Base-by-base conservation (phyloP, 78 protist species). In the Chrysochromulina parva region DNA sequence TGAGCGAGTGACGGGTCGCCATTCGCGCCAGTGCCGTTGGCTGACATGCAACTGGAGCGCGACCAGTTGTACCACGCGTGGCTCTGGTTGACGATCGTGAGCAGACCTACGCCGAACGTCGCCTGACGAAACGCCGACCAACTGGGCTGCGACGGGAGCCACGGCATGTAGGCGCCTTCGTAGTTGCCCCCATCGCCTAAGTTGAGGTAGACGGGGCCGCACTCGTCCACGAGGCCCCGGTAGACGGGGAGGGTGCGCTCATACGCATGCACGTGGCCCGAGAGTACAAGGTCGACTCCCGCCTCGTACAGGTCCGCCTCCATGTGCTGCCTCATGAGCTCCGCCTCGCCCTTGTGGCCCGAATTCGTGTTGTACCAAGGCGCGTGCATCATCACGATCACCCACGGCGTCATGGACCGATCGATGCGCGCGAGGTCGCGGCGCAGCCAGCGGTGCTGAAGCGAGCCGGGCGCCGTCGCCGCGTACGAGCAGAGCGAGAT, bases 221-320 rank as follows among this genome's bases (percentile, higher is more conserved):
- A 74, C 82, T 38, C 59, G 14, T 38, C 53, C n/a, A 24, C 26
- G 17, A 5, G 19, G 47, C 9, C n/a, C 20, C 2, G 47, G n/a
- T 74, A 74, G 47, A 19, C 16, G 57, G 91, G 91, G 2, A 67
- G 91, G 9, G 82, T 88, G 38, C 91, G 60, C 53, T 88, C 91
- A 48, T 88, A 88, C 7, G 91, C 91, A 24, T 88, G 91, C 69
- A 65, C 91, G 87, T 88, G 91, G 16, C 91, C 91, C 11, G 13
- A 67, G 53, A 88, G 84, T 10, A 88, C 50, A 17, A 88, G 47
- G 66, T 88, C 91, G 52, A 88, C 84, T 38, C 76, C 48, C 26
- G 38, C 38, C 54, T 67, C 22, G 53, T 3, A 7, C 84, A 88
- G 62, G 20, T 67, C 22, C 26, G 20, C 50, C 54, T 88, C 91